phyloP scores from a whole-genome alignment of 2,329 filamentous ascomycete species.

The Verticillium dahliae region DNA sequence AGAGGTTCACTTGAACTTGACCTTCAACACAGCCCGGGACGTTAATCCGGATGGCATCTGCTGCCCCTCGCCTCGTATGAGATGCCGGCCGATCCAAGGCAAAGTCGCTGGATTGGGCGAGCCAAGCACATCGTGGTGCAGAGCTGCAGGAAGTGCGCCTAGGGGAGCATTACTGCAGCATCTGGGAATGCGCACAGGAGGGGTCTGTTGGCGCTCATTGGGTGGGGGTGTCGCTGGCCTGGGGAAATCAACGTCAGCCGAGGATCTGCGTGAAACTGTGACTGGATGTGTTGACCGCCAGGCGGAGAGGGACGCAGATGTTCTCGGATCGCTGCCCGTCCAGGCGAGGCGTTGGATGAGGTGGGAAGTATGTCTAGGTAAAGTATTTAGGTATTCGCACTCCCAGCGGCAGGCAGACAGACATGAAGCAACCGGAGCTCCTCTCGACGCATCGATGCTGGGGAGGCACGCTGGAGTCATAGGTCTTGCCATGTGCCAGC shows the following conservation, averaged over 20 bases:
- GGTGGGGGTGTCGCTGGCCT: not conserved
- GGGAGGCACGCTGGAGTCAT: not conserved
- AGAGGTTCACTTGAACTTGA: not conserved
- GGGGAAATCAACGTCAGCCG: conserved; percentile 2
- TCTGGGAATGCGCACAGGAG: not conserved
- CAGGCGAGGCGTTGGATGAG: too few species aligned
- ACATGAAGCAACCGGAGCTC: too few species aligned
- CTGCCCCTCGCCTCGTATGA: not conserved
- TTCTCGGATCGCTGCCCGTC: not conserved
- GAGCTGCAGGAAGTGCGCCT: not conserved
- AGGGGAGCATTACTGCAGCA: not conserved
- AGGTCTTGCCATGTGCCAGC: not conserved
- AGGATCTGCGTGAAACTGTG: not conserved
- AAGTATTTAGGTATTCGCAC: too few species aligned
- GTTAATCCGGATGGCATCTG: not conserved
- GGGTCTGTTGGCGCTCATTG: not conserved
- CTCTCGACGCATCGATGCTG: too few species aligned
- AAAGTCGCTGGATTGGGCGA: not conserved
- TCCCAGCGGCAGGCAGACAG: too few species aligned
- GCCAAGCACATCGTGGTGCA: not conserved
- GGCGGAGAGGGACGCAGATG: not conserved
- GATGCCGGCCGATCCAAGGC: conserved; percentile 1
- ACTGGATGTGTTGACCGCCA: not conserved
- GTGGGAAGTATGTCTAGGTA: too few species aligned
- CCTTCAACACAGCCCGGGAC: not conserved